Evolutionary conservation across 352 stramenopile genomes (phyloP).

Genomic region (Pythium folliculosum): DNA sequence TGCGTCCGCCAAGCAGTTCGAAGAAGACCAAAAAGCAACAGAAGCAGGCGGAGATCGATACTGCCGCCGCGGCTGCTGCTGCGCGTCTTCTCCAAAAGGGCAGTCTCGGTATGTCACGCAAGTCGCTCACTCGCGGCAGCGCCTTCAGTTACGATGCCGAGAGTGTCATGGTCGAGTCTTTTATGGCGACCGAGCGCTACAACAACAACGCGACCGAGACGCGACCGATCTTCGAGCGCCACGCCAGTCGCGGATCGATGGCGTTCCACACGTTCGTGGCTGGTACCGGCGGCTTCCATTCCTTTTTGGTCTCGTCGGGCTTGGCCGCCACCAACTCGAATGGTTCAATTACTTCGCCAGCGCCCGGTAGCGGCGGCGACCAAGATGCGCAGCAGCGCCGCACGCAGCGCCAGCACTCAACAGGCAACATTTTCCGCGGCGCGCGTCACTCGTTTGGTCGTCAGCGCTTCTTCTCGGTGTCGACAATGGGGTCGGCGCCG

Average conservation of each 20-base stretch:
- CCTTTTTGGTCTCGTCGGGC: neutral
- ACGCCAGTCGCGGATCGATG: conserved; percentile 83
- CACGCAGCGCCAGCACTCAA: conserved; percentile 36
- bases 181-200: conserved; percentile 81
- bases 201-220: conserved; percentile 44
- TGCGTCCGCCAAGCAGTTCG: neutral
- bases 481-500: conserved; percentile 1
- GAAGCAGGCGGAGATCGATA: neutral
- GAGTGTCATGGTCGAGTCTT: conserved; percentile 89
- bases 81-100: conserved; percentile 6
- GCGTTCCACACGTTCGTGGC: conserved; percentile 63
- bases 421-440: conserved; percentile 67
- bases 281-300: conserved; percentile 5
- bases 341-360: neutral
- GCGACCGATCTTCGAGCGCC: conserved; percentile 69
- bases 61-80: conserved; percentile 34
- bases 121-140: conserved; percentile 58
- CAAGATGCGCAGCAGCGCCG: neutral
- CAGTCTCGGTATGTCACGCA: conserved; percentile 24
- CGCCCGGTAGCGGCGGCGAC: neutral
- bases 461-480: conserved; percentile 53
- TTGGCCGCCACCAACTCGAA: neutral
- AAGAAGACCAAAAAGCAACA: conserved; percentile 21
- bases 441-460: conserved; percentile 57
- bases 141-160: conserved; percentile 90